Conservation (phyloP, 108 stramenopile genomes). For the Chaetoceros tenuissimus region DNA sequence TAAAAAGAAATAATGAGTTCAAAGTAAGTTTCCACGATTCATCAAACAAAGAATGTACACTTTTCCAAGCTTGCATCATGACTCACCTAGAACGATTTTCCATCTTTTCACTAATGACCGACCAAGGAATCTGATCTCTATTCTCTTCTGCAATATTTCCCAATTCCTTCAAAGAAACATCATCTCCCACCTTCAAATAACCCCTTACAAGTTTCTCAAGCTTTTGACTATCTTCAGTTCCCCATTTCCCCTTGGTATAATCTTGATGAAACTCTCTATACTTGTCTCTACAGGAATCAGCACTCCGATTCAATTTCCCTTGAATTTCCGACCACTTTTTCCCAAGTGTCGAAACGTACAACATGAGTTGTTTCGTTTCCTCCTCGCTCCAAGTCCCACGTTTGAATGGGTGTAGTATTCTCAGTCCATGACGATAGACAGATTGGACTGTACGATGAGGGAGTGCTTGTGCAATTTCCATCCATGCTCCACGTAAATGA, state of each 20-base stretch:
- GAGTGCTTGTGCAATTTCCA: slow-evolving; percentile 64
- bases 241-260: slow-evolving; percentile 66
- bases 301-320: slow-evolving; percentile 53
- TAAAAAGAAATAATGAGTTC: too few species aligned
- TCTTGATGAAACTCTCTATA: slow-evolving; percentile 49
- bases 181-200: slow-evolving; percentile 22
- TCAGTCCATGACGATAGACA: slow-evolving; percentile 70
- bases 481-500: slow-evolving; percentile 68
- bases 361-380: slow-evolving; percentile 34
- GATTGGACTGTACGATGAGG: slow-evolving; percentile 72
- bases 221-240: slow-evolving; percentile 42
- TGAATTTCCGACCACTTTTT: slow-evolving; percentile 68
- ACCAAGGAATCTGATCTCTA: slow-evolving; percentile 33
- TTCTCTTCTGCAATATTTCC: slow-evolving; percentile 37
- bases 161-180: slow-evolving; percentile 36
- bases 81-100: slow-evolving; percentile 45
- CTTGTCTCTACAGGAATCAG: slow-evolving; percentile 65
- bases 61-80: slow-evolving; percentile 11
- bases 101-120: slow-evolving; percentile 58
- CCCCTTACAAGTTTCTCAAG: slow-evolving; percentile 44
- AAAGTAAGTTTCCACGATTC: too few species aligned
- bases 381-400: slow-evolving; percentile 62
- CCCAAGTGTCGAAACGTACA: slow-evolving; percentile 43
- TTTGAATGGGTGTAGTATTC: slow-evolving; percentile 64
- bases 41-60: slow-evolving; percentile 11